These are phyloP conservation scores for Begonia fuchsioides DNA, from an alignment of 306 rosid species.

Conservation along the genomic window DNA sequence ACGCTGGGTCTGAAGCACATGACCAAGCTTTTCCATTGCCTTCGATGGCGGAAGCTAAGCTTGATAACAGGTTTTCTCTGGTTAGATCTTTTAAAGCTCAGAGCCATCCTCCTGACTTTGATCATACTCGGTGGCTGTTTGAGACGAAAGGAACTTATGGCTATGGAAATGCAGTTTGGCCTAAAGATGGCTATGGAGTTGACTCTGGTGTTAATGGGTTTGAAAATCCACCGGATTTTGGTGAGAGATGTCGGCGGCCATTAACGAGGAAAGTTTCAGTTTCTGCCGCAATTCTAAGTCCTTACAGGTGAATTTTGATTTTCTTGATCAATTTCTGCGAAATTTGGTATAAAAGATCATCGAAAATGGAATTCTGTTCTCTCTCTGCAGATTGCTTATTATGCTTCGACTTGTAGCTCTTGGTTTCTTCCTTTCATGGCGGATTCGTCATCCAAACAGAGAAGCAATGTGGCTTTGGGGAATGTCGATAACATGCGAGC, in stretches of 20 bases:
- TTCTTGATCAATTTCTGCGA: too few species aligned
- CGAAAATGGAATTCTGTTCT: too few species aligned
- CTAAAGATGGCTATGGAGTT: slow-evolving; percentile 50
- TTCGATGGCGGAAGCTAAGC: slow-evolving; percentile 55
- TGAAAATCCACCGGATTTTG: slow-evolving; percentile 57
- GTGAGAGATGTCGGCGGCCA: slow-evolving; percentile 43
- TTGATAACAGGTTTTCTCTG: slow-evolving; percentile 61
- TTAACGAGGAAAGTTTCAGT: slow-evolving; percentile 55
- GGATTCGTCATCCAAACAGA: slow-evolving; percentile 59
- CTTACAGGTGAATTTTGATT: slow-evolving; percentile 46
- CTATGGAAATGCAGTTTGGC: slow-evolving; percentile 83
- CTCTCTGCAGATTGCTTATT: slow-evolving; percentile 42
- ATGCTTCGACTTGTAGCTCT: slow-evolving; percentile 50
- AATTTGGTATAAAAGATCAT: too few species aligned
- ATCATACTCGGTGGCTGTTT: slow-evolving; percentile 67
- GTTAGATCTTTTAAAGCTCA: slow-evolving; percentile 69
- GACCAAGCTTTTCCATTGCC: slow-evolving; percentile 62
- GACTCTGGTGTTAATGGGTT: slow-evolving; percentile 46
- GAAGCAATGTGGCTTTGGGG: slow-evolving; percentile 92
- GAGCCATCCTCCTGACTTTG: slow-evolving; percentile 57
- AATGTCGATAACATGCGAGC: slow-evolving; percentile 64
- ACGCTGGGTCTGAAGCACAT: slow-evolving; percentile 35
- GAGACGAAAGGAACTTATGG: slow-evolving; percentile 87
- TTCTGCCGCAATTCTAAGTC: slow-evolving; percentile 73
- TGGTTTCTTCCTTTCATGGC: slow-evolving; percentile 65